Percentiles rank a stretch among this genome's conserved stretches.
phyloP scores from a whole-genome alignment of 345 rosid genomes.

The Draba incana region DNA sequence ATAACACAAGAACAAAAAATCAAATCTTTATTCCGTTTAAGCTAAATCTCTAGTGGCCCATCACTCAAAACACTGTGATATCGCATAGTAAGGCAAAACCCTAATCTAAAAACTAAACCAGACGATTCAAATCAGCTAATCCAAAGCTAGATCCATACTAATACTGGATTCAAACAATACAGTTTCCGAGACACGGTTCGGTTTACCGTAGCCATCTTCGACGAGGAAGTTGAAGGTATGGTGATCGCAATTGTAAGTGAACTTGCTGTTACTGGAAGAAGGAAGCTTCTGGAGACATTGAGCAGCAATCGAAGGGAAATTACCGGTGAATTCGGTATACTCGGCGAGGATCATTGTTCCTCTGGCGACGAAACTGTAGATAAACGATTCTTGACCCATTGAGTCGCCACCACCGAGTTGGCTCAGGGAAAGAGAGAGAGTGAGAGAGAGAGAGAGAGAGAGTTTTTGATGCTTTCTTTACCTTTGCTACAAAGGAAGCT shows the following conservation, averaged over 20 bases:
- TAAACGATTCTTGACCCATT: slow-evolving; percentile 91
- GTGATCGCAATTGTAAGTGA: slow-evolving; percentile 96
- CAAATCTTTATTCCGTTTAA: too few species aligned
- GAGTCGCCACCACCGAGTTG: slow-evolving; percentile 37
- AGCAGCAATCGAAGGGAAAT: slow-evolving; percentile 94
- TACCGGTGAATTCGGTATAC: slow-evolving; percentile 96
- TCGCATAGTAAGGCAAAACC: not conserved
- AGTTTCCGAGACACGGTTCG: slow-evolving; percentile 8
- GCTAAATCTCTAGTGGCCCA: not conserved
- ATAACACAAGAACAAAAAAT: too few species aligned
- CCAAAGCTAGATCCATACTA: slow-evolving; percentile 41
- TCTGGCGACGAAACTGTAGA: slow-evolving; percentile 96
- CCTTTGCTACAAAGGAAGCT: slow-evolving; percentile 37
- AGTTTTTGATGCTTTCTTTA: slow-evolving; percentile 33
- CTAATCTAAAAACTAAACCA: not conserved
- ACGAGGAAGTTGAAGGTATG: slow-evolving; percentile 97
- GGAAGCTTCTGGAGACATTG: slow-evolving; percentile 92
- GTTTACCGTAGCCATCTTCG: slow-evolving; percentile 78
- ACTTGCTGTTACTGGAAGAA: slow-evolving; percentile 89
- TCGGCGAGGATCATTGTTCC: slow-evolving; percentile 92
- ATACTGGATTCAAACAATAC: slow-evolving; percentile 21
- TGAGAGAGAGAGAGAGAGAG: too few species aligned
- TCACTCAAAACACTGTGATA: slow-evolving; percentile 7
- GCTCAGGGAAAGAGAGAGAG: slow-evolving; percentile 19
- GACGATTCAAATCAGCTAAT: slow-evolving; percentile 3